Base-by-base conservation (phyloP, 2,329 filamentous ascomycete genomes). In the Emydomyces testavorans region DNA sequence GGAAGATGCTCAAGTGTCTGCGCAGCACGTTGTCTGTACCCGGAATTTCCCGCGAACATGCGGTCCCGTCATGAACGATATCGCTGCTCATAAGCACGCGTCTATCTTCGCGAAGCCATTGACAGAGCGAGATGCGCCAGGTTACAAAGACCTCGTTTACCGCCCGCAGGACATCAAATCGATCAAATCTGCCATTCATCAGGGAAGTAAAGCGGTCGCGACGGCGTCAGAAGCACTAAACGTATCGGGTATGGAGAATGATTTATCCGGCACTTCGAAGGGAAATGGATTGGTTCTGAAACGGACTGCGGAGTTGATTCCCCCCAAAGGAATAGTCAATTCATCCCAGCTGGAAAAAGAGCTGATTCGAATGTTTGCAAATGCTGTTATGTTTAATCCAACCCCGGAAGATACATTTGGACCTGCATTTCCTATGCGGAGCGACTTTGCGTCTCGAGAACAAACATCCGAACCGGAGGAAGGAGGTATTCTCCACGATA, bases 351-450 rank as follows among this genome's bases (percentile, higher is more conserved):
- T 96, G 13, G 90, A 96, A 65, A 86, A 88, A 55, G 90, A 96
- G 63, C 71, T 96, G 8, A 86, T 93, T 57, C 85, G 93, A 58
- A 95, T 96, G 85, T 94, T 96, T 64, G 87, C 88, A 56, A 96
- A 96, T 60, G 90, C 92, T 15, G 84, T 95, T 65, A 96, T 98
- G 92, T 98, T 94, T 71, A 96, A 96, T 58, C 81, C 85, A 0
- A 86, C 94, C 53, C 80, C 83, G 0, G 73, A 84, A 55, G 77
- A 82, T 21, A 83, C 83, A 0, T 79, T 83, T 7, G 82, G 82
- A 0, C 71, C 74, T 1, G 69, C 73, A 0, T 84, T 88, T 54
- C 64, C 56, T 42, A 65, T 62, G 72, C 71, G 52, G 63, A 72
- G 54, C 60, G 74, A 56, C 62, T 70, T 46, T 61, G 41, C 21